Conservation (phyloP, 2,329 filamentous ascomycete species). For the Apiospora malaysiana region DNA sequence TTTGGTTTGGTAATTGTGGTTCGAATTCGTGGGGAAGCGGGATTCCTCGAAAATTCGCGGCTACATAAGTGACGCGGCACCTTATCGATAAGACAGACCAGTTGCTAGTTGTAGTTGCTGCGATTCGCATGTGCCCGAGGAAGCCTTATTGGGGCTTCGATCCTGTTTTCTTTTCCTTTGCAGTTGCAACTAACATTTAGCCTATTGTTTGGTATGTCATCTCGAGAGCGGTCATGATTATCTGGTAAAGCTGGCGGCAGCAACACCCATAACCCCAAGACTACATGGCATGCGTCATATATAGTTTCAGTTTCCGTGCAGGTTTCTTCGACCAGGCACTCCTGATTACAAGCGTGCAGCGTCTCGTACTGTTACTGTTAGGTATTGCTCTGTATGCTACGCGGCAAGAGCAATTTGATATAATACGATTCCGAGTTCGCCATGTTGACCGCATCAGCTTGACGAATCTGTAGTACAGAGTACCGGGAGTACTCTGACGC, state of each 20-base stretch:
- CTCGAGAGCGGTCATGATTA: neutral
- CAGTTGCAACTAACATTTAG: neutral
- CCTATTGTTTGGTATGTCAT: neutral
- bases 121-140: neutral
- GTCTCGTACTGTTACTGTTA: neutral
- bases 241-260: neutral
- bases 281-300: neutral
- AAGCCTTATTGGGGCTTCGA: neutral
- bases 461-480: neutral
- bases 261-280: neutral
- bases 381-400: neutral
- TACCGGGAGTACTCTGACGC: too few relatives aligned
- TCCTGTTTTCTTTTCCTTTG: neutral
- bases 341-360: neutral
- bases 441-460: neutral
- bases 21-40: neutral
- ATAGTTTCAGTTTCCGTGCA: neutral
- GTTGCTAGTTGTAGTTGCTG: neutral
- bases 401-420: neutral
- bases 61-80: neutral
- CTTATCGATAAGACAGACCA: conserved; percentile 1
- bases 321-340: neutral
- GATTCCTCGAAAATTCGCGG: neutral
- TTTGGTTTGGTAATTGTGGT: neutral
- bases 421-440: neutral